Base-by-base conservation (phyloP, 2,329 filamentous ascomycete species). In the Aspergillus fumigatus region DNA sequence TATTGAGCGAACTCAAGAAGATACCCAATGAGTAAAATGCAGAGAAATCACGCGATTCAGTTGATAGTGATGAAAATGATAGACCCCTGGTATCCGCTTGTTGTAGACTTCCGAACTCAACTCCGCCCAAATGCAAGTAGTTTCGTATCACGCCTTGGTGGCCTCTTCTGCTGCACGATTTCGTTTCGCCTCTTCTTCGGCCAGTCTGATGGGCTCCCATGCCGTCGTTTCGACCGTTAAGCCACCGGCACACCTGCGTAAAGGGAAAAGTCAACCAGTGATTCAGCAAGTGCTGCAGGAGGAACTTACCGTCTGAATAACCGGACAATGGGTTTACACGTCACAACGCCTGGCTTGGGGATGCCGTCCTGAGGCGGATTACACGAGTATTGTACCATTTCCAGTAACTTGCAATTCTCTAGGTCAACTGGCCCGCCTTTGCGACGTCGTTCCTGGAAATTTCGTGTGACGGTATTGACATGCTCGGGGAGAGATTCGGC, bases 371-470 rank as follows among this genome's bases (percentile, higher is more conserved):
- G 70, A 8, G 79, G 73, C 9, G 84, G 72, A 66, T 84, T 79
- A 71, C 85, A 88, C 26, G 80, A 80, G 67, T 86, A 87, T 72
- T 88, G 85, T 49, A 83, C 73, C 70, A 88, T 70, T 67, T 87
- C 82, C 62, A 82, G 75, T 43, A 87, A 71, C 55, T 79, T 71
- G 68, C 85, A 88, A 51, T 82, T 73, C 53, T 74, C 69, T 5
- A 87, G 74, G 32, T 82, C 73, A 58, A 84, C 72, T 17, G 77
- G 72, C 26, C 66, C 65, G 48, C 77, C 75, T 67, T 85, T 85
- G 59, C 82, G 80, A 51, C 73, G 70, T 66, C 81, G 74, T 73
- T 82, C 60, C 71, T 77, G 61, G 78, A 76, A 68, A 76, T 78
- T 73, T 60, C 67, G 70, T 11, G 65, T 66, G 47, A 72, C 61